A percentile compares a stretch with the other conserved stretches of the same genome.
Conservation (phyloP, 345 rosid species). For the Eucalyptus pumila region DNA sequence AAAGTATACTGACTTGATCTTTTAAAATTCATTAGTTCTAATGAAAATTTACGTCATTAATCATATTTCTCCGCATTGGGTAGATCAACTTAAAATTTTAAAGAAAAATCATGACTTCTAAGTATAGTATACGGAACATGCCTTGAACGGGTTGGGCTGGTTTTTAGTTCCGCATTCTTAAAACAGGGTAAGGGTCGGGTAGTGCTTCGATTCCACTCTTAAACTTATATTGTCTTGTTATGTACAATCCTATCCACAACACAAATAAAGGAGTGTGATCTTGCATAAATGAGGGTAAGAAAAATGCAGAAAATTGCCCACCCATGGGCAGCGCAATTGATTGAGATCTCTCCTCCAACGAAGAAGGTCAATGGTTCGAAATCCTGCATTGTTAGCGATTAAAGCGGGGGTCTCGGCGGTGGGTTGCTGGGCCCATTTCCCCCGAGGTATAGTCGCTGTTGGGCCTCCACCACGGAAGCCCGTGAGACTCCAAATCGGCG, state of each 20-base stretch:
- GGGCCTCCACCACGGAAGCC: too few relatives aligned
- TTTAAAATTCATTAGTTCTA: not conserved
- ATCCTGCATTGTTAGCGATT: too few relatives aligned
- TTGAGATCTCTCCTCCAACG: too few relatives aligned
- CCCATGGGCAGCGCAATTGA: fast-evolving
- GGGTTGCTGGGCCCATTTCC: fast-evolving
- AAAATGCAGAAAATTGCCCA: not conserved
- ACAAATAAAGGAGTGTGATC: not conserved
- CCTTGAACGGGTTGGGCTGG: not conserved
- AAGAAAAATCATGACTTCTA: not conserved
- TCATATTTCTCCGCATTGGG: not conserved
- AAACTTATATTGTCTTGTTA: not conserved
- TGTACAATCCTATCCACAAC: not conserved
- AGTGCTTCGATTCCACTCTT: not conserved
- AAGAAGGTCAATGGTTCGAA: too few relatives aligned
- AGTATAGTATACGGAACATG: not conserved
- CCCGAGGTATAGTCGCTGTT: fast-evolving
- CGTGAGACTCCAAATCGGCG: too few relatives aligned
- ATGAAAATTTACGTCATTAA: not conserved
- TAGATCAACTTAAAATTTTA: not conserved
- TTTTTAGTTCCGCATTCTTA: not conserved
- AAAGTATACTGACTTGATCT: not conserved
- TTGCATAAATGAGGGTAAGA: not conserved
- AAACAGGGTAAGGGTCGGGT: not conserved
- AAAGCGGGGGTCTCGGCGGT: fast-evolving